Evolutionary conservation across 139 green algal species (phyloP).

Genomic region (Nannochloris sp.): DNA sequence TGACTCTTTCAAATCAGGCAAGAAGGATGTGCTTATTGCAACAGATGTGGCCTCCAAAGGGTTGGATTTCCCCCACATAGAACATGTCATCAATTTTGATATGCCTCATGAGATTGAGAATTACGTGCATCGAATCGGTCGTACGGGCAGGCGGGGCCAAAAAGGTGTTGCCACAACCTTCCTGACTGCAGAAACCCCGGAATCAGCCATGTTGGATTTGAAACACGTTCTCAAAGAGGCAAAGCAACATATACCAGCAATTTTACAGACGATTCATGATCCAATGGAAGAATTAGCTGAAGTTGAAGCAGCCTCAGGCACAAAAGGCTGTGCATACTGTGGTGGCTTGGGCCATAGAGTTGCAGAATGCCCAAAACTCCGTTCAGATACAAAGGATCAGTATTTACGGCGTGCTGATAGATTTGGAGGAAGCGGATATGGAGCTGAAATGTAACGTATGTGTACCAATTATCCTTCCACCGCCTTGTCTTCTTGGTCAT

Average conservation of each 20-base stretch:
- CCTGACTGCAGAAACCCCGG: conserved; percentile 88
- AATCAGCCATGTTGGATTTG: conserved; percentile 93
- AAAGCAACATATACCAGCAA: conserved; percentile 89
- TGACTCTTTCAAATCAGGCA: conserved; percentile 78
- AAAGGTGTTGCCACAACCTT: conserved; percentile 97
- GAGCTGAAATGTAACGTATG: conserved; percentile 63
- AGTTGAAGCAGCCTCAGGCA: conserved; percentile 56
- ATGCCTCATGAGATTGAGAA: conserved; percentile 99
- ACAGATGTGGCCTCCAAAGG: conserved; percentile 95
- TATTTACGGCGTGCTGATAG: too few species aligned
- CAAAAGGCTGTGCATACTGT: conserved; percentile 91
- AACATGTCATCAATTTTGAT: conserved; percentile 99
- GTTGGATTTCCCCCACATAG: conserved; percentile 81
- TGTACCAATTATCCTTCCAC: not conserved
- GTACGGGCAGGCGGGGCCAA: conserved; percentile 88
- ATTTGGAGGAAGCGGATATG: conserved; percentile 56
- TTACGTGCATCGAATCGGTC: conserved; percentile 90
- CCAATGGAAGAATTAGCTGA: conserved; percentile 18
- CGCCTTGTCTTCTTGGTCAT: conserved; percentile 13
- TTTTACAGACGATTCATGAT: conserved; percentile 46
- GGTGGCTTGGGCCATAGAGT: conserved; percentile 95
- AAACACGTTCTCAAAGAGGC: conserved; percentile 96
- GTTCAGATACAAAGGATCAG: conserved; percentile 36
- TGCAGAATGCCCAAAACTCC: conserved; percentile 89
- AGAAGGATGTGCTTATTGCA: conserved; percentile 93